Evolutionary conservation across 805 yeast species (phyloP).

Genomic region (Diddensiella santjacobensis): DNA sequence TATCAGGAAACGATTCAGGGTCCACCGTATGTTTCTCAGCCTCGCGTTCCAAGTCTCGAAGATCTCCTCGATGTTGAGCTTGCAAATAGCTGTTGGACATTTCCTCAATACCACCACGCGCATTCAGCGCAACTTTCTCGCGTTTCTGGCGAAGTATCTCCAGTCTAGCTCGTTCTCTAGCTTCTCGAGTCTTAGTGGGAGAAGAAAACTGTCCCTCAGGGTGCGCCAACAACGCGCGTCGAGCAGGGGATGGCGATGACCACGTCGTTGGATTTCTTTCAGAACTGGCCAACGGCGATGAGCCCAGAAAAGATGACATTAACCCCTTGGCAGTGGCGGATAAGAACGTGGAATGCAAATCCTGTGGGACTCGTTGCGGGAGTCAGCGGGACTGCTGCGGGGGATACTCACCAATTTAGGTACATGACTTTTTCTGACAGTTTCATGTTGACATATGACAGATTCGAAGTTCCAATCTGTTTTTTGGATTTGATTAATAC

Average conservation of each 20-base stretch:
- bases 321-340: too few species aligned
- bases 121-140: neutral
- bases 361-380: too few species aligned
- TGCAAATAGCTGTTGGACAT: neutral
- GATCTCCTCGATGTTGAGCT: neutral
- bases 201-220: constrained; percentile 5
- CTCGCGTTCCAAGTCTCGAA: constrained; percentile 1
- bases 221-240: constrained; percentile 6
- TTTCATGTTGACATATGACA: too few species aligned
- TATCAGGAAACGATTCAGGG: constrained; percentile 1
- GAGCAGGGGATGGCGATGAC: constrained; percentile 4
- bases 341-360: too few species aligned
- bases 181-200: constrained; percentile 3
- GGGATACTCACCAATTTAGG: too few species aligned
- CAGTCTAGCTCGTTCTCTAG: neutral
- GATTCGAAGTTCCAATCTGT: too few species aligned
- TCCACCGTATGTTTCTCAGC: constrained; percentile 1
- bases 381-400: too few species aligned
- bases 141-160: neutral
- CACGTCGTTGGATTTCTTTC: neutral
- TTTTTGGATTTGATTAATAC: too few species aligned
- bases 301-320: constrained; percentile 5
- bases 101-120: constrained; percentile 4
- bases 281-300: neutral
- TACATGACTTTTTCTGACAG: too few species aligned